Conservation (phyloP, 768 basidiomycete species). For the Kwoniella mangroviensis region DNA sequence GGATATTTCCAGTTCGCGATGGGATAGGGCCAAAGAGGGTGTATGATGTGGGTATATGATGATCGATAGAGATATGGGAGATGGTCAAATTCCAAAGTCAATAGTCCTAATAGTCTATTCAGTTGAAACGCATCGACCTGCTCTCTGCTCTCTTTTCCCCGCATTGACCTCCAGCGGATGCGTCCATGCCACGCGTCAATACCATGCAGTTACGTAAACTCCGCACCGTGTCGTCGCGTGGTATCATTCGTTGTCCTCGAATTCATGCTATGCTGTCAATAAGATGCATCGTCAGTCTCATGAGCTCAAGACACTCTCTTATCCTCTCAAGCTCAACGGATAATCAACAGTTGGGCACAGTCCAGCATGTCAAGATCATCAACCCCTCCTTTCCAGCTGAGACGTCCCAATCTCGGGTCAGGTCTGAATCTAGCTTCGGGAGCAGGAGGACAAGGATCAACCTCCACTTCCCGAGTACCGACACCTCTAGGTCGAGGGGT, state of each 20-base stretch:
- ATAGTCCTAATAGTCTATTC: neutral
- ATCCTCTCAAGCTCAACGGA: neutral
- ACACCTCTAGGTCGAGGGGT: conserved; percentile 26
- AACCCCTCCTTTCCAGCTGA: conserved; percentile 21
- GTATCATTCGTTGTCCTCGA: neutral
- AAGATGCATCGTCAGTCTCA: neutral
- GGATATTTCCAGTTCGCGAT: too few relatives aligned
- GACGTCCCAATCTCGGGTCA: conserved; percentile 14
- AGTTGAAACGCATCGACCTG: conserved; percentile 21
- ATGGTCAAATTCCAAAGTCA: neutral
- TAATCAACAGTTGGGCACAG: neutral
- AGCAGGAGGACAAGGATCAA: conserved; percentile 7
- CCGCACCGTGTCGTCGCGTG: neutral
- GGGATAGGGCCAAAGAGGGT: too few relatives aligned
- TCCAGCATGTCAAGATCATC: conserved; percentile 20
- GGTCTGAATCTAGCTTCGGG: conserved; percentile 16
- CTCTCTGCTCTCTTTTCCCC: conserved; percentile 5
- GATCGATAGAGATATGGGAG: neutral
- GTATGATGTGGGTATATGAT: neutral
- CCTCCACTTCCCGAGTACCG: conserved; percentile 20
- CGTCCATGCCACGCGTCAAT: conserved; percentile 8
- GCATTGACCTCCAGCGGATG: conserved; percentile 4
- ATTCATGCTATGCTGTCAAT: neutral
- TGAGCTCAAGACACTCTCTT: neutral
- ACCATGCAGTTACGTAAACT: conserved; percentile 3